Evolutionary conservation across 331 rosid genomes (phyloP), one percentile per base, ranked within the genome.

Genomic region (Cydonia oblonga): DNA sequence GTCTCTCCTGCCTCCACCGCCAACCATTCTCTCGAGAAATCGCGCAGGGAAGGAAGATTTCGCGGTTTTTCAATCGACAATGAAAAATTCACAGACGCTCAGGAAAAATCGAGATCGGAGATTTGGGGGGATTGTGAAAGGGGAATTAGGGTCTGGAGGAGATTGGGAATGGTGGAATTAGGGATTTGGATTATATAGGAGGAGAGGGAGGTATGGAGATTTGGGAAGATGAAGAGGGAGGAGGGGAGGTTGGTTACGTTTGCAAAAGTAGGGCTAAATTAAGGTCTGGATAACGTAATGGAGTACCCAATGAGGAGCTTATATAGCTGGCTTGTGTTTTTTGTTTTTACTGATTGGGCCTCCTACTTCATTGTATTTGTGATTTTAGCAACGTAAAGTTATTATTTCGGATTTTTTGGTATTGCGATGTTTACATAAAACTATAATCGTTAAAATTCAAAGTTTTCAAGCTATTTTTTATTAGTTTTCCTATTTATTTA

Each of bases 1-100:
- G n/a, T 90, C 96, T 72, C 96, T 87, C 87, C 90, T 79, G 86
- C 86, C 84, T 80, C 96, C 96, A 33, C 98, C 97, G 18, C 96
- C 98, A 6, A 84, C 87, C 98, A 92, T 88, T 46, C 53, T 46
- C 53, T 46, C 8, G 53, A 35, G 42, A 35, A 35, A 35, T 35
- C 42, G 42, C 42, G 3, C 42, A 35, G 42, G 42, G 42, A 35
- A 35, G 42, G 42, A 35, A 35, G 42, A 35, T 35, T 35, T 35
- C 1, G 42, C 12, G 12, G 13, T 76, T 84, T 86, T 85, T 80
- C 96, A 92, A 33, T 96, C 96, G 14, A 46, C n/a, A n/a, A 14
- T 15, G 15, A 9, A 5, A 49, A 25, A 35, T 5, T 58, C 26
- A 28, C n/a, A 25, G 1, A 68, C 2, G 1, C 44, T 49, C 72